Base-by-base conservation (phyloP, 805 yeast genomes). In the Kazachstania bromeliacearum region DNA sequence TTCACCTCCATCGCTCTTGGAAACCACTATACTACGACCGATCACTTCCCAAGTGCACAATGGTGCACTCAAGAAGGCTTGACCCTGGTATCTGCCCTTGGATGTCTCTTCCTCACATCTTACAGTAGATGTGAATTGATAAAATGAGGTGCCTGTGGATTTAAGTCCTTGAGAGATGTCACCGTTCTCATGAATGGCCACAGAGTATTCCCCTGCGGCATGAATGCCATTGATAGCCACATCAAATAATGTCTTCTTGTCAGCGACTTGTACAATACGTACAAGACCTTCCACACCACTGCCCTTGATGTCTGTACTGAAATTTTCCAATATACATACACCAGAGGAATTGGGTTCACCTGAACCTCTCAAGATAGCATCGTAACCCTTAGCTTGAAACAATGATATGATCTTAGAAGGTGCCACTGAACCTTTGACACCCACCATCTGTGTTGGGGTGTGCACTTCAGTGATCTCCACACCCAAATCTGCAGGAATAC, bases 341-440 rank as follows among this genome's bases (percentile, higher is more conserved):
- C 95, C 96, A 0, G 96, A 95, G 14, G 83, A 71, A 55, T 88
- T 79, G 13, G 94, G 79, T 39, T 66, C 70, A 3, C 96, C 96
- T 0, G 95, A 76, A 5, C 97, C 97, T 41, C 97, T 68, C 17
- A 89, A 80, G 44, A 89, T 84, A 3, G 95, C 95, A 52, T 89
- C 96, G 44, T 77, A 73, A 1, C 96, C 96, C 3, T 79, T 76
- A 7, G 52, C 52, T 55, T 81, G 88, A 38, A 89, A 73, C 0
- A 82, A 73, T 35, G 63, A 62, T 26, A 87, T 77, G 26, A 88
- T 72, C 10, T 57, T 60, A 2, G 94, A 82, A 1, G 97, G 97
- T 4, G 96, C 77, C 3, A 72, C 67, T 1, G 70, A 55, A 3
- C 95, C 94, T 17, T 63, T 62, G 3, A 88, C 80, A 2, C 75